phyloP scores from a whole-genome alignment of 1,139 yeast genomes.

The Geotrichum klebahnii region DNA sequence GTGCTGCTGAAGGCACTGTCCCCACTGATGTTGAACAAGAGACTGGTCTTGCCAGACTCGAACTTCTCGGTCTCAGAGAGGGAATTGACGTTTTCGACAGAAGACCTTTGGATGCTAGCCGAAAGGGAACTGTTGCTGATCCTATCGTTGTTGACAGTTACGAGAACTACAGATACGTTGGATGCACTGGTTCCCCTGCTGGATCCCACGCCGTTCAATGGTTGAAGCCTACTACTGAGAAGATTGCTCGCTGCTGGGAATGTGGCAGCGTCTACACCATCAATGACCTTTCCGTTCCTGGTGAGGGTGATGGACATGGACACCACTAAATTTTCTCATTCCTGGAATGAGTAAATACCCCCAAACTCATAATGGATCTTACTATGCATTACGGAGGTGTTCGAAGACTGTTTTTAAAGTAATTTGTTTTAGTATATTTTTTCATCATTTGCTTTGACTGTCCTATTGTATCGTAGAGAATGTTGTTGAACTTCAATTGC shows the following conservation, averaged over 20 bases:
- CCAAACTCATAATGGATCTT: not conserved
- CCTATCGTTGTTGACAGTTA: conserved; percentile 89
- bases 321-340: conserved; percentile 28
- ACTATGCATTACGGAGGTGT: conserved; percentile 3
- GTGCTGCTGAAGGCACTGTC: conserved; percentile 76
- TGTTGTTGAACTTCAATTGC: too few species aligned
- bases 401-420: not conserved
- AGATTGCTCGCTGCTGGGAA: conserved; percentile 96
- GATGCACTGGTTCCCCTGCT: conserved; percentile 95
- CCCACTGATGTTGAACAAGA: conserved; percentile 96
- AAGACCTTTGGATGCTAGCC: conserved; percentile 80
- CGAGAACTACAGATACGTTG: conserved; percentile 91
- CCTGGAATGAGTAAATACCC: not conserved
- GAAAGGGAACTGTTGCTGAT: conserved; percentile 81
- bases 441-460: not conserved
- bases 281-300: conserved; percentile 82
- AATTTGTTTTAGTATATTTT: conserved; percentile 1
- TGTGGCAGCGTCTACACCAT: conserved; percentile 93
- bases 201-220: conserved; percentile 88
- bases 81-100: conserved; percentile 95
- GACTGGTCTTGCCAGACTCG: conserved; percentile 97
- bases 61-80: conserved; percentile 87
- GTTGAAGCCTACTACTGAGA: conserved; percentile 82
- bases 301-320: conserved; percentile 50
- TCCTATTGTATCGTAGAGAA: not conserved